phyloP scores from a whole-genome alignment of 768 basidiomycete species.

The Lactifluus subvellereus region DNA sequence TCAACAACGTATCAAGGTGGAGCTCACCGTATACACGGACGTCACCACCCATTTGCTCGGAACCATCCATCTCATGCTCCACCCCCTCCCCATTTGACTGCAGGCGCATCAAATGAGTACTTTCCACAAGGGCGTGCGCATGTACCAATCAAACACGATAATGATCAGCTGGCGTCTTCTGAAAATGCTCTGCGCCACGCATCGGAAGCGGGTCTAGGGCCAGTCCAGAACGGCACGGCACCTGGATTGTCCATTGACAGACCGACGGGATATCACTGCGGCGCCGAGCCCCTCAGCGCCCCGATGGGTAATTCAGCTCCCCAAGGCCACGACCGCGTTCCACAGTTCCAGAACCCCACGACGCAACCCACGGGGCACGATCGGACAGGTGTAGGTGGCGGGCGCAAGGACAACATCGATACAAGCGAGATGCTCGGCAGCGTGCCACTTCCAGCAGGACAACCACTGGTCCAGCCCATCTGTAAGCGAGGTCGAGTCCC shows the following conservation, averaged over 20 bases:
- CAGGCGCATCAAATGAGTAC: not conserved
- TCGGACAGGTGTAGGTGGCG: slow-evolving; percentile 19
- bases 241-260: slow-evolving; percentile 18
- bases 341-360: slow-evolving; percentile 9
- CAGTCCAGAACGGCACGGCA: slow-evolving; percentile 17
- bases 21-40: slow-evolving; percentile 6
- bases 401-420: slow-evolving; percentile 6
- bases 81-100: not conserved
- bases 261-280: slow-evolving; percentile 12
- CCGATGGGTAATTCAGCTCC: slow-evolving; percentile 9
- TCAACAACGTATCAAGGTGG: slow-evolving; percentile 10
- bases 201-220: slow-evolving; percentile 19
- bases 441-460: slow-evolving; percentile 4
- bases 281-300: slow-evolving; percentile 11
- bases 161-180: slow-evolving; percentile 16
- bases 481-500: slow-evolving; percentile 3
- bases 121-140: slow-evolving; percentile 9
- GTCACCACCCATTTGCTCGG: slow-evolving; percentile 4
- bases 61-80: not conserved
- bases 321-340: not conserved
- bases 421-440: not conserved
- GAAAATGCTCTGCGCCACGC: slow-evolving; percentile 13
- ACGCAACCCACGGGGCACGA: slow-evolving; percentile 17
- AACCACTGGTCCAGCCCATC: not conserved
- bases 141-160: slow-evolving; percentile 9